Evolutionary conservation across 768 basidiomycete genomes (phyloP), one percentile per base, ranked within the genome.

Genomic region (Suillus placidus): DNA sequence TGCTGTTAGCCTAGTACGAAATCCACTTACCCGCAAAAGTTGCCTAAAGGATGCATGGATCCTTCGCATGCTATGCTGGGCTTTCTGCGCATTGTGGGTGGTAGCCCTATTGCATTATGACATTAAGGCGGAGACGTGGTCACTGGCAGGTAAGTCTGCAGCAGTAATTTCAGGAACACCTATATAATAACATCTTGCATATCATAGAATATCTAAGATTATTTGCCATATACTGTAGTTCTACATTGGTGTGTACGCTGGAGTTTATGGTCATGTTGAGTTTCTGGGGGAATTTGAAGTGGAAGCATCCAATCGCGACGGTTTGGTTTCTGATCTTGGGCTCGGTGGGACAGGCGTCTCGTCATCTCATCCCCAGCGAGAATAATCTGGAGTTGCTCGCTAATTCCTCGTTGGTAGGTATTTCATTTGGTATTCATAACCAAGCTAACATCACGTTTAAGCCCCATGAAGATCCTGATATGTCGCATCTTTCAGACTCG

Each of bases 71-170:
- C n/a, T 47, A 7, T 47, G 45, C 45, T 47, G 45, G 45, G 10
- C 0, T 4, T 47, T 47, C n/a, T n/a, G 45, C 6, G 18, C 4
- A 42, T 42, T 42, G 40, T 43, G 43, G 18, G 6, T 43, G 18
- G 20, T 20, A 43, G 20, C 18, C 18, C 18, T 42, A 12, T 5
- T 0, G 4, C 26, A 26, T 26, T 26, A 43, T 20, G 18, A 5
- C 10, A 1, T 0, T 13, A 5, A 6, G n/a, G 0, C 2, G 45
- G 6, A 3, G 45, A 47, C 12, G 7, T n/a, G n/a, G n/a, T 9
- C n/a, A 23, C 12, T n/a, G 12, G 6, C n/a, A 49, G 23, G 23
- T 49, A 47, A 45, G n/a, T 20, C n/a, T 5, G 20, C 43, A 45
- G 4, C 10, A 49, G 23, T n/a, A 14, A 3, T 8, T 49, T 7